A percentile compares a stretch with the other conserved stretches of the same genome.
Conservation (phyloP, 2,329 filamentous ascomycete species). For the Anisogramma anomala region DNA sequence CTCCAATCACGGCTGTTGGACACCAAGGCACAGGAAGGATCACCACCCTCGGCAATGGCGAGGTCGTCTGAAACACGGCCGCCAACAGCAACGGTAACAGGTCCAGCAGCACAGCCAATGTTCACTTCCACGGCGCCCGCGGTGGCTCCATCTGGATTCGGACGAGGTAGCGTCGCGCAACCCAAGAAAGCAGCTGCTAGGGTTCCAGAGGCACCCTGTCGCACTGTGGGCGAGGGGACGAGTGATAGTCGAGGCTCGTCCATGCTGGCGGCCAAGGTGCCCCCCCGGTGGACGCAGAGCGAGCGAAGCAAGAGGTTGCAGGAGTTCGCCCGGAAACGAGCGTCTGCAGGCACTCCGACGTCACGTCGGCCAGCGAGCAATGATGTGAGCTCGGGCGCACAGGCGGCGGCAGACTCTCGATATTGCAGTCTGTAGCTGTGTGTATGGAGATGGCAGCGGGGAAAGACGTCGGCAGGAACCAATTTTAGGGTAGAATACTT, state of each 20-base stretch:
- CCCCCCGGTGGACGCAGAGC: background rate
- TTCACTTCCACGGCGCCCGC: background rate
- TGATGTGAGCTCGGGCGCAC: no score
- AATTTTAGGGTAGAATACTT: no score
- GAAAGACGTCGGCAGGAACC: no score
- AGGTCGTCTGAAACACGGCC: no score
- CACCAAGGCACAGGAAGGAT: no score
- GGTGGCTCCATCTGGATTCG: background rate
- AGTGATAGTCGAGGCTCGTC: constrained; percentile 5
- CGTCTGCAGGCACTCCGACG: background rate
- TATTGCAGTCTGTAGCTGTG: no score
- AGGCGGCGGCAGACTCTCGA: no score
- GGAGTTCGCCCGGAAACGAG: background rate
- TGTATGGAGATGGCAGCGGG: no score
- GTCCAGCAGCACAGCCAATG: background rate
- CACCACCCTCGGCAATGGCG: no score
- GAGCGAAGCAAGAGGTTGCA: constrained; percentile 6
- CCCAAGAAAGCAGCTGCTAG: background rate
- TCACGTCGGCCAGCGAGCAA: constrained; percentile 1
- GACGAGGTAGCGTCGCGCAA: background rate
- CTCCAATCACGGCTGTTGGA: background rate
- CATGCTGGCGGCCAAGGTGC: background rate
- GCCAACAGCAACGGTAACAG: background rate
- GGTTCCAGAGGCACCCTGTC: no score
- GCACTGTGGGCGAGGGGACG: background rate